These are phyloP conservation scores for Nemania sp. DNA, from an alignment of 2,329 filamentous ascomycete genomes.

Conservation along the genomic window DNA sequence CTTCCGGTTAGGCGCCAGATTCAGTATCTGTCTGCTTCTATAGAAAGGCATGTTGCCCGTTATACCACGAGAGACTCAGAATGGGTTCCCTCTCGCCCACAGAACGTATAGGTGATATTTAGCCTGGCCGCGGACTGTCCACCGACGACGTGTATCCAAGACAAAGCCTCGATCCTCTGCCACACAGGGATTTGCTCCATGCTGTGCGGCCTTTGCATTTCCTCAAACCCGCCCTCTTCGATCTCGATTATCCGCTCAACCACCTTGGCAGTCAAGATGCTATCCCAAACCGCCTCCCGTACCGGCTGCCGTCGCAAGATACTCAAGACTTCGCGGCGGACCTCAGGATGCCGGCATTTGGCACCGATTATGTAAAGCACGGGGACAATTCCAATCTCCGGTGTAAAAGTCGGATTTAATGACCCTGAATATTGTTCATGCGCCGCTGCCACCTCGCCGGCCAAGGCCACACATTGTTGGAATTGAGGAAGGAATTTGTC, in stretches of 20 bases:
- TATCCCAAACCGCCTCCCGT: constrained; percentile 43
- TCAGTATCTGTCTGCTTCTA: no score
- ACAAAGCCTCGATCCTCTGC: constrained; percentile 39
- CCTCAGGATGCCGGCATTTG: constrained; percentile 42
- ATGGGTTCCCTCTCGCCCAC: constrained; percentile 31
- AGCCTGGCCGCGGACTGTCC: constrained; percentile 29
- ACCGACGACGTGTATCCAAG: constrained; percentile 27
- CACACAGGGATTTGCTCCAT: constrained; percentile 37
- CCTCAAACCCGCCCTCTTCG: constrained; percentile 36
- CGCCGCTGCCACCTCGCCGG: constrained; percentile 28
- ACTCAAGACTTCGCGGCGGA: constrained; percentile 39
- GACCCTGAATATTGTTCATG: constrained; percentile 32
- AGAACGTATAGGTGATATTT: constrained; percentile 41
- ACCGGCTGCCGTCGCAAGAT: constrained; percentile 34
- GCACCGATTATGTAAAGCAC: constrained; percentile 42
- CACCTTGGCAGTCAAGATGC: constrained; percentile 34
- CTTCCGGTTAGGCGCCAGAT: no score
- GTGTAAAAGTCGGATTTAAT: constrained; percentile 38
- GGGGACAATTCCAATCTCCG: constrained; percentile 40
- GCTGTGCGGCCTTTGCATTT: constrained; percentile 18
- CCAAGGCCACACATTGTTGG: constrained; percentile 34
- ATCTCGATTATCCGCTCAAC: constrained; percentile 43
- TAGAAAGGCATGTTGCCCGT: no score
- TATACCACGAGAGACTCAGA: constrained; percentile 29
- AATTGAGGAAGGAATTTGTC: constrained; percentile 39